Base-by-base conservation (phyloP, 306 rosid genomes). In the Fagus sylvatica region DNA sequence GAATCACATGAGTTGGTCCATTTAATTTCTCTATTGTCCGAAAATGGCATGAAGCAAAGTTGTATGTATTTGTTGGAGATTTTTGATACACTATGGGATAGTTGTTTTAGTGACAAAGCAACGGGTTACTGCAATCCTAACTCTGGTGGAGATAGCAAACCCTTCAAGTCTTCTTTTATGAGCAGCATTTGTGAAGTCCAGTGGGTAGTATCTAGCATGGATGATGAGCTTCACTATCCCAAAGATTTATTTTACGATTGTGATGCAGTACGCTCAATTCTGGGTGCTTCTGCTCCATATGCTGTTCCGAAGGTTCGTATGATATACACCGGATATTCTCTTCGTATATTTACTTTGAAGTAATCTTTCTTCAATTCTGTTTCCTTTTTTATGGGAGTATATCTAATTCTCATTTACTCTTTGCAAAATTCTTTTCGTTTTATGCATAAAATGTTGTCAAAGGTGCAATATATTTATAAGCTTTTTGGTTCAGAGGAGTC, bases 251-350 rank as follows among this genome's bases (percentile, higher is more conserved):
- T 78, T 84, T 76, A 87, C 48, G 91, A 92, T 78, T 87, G 95
- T 86, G 97, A 92, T 81, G 84, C 85, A 65, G 97, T 94, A 70
- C 92, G 89, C 70, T 83, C 77, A 42, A 55, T 91, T 84, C 84
- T 94, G 9, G 98, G 98, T 73, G 79, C 73, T 71, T 89, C 76
- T 81, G 98, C 93, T 10, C 93, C 97, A 34, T 92, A 81, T 87
- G 93, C 91, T 79, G 83, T 89, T 79, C 97, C 97, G n/a, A 94
- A 92, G 98, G 98, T 94, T 85, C 64, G 93, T 73, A 68, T 79
- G 41, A 12, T 69, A 67, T 53, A 32, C 28, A 34, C 39, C 55
- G 39, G 41, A 33, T 48, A 41, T 36, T 60, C 30, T 60, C 13
- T 11, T 48, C 39, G 15, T 9, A 36, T 65, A 13, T 15, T 37